These are phyloP conservation scores for Hydnomerulius pinastri DNA, from an alignment of 768 basidiomycete genomes.

Conservation along the genomic window DNA sequence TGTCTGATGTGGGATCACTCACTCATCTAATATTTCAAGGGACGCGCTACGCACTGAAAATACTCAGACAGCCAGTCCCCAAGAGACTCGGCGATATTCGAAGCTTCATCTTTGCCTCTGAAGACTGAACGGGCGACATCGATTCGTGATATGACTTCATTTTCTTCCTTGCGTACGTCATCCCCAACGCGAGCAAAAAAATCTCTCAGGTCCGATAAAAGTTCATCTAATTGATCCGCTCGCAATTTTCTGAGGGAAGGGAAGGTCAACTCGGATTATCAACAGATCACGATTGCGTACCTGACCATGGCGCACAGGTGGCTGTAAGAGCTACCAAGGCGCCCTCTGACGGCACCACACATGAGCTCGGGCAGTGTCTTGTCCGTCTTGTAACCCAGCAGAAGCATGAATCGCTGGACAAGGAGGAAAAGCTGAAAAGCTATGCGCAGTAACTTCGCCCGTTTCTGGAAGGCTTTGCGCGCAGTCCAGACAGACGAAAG, in stretches of 20 bases:
- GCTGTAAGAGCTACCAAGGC: constrained; percentile 43
- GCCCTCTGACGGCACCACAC: constrained; percentile 46
- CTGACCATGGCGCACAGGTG: constrained; percentile 48
- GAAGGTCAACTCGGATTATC: constrained; percentile 17
- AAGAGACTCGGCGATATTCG: constrained; percentile 29
- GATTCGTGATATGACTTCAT: constrained; percentile 29
- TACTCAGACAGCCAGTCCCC: constrained; percentile 54
- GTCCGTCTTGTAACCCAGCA: constrained; percentile 44
- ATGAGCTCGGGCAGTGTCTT: constrained; percentile 42
- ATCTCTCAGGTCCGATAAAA: constrained; percentile 43
- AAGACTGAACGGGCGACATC: constrained; percentile 18
- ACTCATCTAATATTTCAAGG: not conserved
- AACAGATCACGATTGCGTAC: constrained; percentile 34
- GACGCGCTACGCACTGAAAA: constrained; percentile 42
- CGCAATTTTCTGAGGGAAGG: constrained; percentile 42
- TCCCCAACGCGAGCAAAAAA: constrained; percentile 40
- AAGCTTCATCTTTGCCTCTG: constrained; percentile 19
- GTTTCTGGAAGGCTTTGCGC: constrained; percentile 36
- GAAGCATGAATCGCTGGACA: constrained; percentile 45
- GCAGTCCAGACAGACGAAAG: constrained; percentile 39
- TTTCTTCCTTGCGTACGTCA: constrained; percentile 36
- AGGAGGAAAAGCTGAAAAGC: constrained; percentile 49
- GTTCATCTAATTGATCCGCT: constrained; percentile 28
- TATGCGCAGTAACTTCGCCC: constrained; percentile 40
- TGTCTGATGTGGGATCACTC: constrained; percentile 33